Evolutionary conservation across 345 rosid genomes (phyloP).

Genomic region (Hypericum perforatum): DNA sequence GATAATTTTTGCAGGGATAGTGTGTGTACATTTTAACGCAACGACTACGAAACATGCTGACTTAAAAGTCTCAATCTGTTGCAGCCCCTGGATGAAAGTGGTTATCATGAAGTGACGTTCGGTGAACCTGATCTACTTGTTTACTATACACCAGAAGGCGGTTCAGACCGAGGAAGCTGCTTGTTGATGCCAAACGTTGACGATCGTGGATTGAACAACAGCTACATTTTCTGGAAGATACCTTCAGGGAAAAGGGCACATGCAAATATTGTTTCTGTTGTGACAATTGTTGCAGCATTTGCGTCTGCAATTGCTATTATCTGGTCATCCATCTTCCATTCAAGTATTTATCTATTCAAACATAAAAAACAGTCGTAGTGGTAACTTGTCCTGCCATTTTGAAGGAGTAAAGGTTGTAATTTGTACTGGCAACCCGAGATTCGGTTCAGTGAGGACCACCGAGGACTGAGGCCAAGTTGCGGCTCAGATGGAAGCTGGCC

Average conservation of each 20-base stretch:
- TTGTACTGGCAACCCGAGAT: too few species aligned
- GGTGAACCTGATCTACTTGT: conserved; percentile 52
- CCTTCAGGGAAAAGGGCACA: conserved; percentile 49
- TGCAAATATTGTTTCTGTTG: conserved; percentile 35
- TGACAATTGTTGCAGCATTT: conserved; percentile 44
- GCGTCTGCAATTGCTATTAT: conserved; percentile 37
- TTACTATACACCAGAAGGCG: conserved; percentile 25
- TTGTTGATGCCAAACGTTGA: conserved; percentile 22
- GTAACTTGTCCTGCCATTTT: too few species aligned
- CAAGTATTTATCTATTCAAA: background rate
- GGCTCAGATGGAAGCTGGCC: too few species aligned
- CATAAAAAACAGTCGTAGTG: too few species aligned
- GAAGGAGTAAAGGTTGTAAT: too few species aligned
- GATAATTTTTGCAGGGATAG: background rate
- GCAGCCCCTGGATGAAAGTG: conserved; percentile 53
- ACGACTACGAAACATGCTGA: too few species aligned
- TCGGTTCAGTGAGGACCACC: too few species aligned
- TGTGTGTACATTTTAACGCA: too few species aligned
- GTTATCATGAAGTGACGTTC: conserved; percentile 50
- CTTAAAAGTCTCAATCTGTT: background rate
- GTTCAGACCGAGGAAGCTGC: conserved; percentile 24
- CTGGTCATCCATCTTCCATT: conserved; percentile 28
- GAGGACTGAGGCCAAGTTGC: too few species aligned
- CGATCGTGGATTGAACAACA: conserved; percentile 9
- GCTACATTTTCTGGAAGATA: conserved; percentile 43